Conservation (phyloP, 208 protist genomes). For the Crithidia fasciculata region DNA sequence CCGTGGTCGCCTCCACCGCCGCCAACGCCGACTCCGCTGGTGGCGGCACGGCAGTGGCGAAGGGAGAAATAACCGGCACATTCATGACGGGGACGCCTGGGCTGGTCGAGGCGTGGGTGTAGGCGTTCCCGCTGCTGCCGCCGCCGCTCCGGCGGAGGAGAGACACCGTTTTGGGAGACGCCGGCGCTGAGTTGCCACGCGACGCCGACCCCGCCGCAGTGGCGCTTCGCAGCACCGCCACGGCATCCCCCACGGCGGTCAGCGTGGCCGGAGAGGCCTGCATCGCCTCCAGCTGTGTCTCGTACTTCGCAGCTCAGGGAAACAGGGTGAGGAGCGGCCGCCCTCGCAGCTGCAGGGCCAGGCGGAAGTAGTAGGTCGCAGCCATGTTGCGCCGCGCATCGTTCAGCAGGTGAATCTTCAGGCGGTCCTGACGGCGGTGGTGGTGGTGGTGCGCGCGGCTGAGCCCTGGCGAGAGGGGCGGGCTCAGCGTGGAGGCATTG, state of each 20-base stretch:
- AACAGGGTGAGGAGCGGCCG: slow-evolving; percentile 37
- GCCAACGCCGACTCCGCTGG: neutral
- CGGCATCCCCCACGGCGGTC: neutral
- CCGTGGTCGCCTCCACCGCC: neutral
- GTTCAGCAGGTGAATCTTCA: slow-evolving; percentile 25
- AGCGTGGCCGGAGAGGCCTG: slow-evolving; percentile 14
- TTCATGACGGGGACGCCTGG: neutral
- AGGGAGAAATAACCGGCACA: slow-evolving; percentile 2
- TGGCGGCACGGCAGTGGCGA: neutral
- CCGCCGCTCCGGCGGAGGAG: neutral
- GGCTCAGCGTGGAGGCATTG: neutral
- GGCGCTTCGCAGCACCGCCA: slow-evolving; percentile 9
- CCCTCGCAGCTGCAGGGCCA: slow-evolving; percentile 45
- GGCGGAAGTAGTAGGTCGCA: slow-evolving; percentile 38
- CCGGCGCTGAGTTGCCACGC: neutral
- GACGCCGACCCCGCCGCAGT: neutral
- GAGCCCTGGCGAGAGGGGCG: neutral
- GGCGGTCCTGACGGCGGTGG: neutral
- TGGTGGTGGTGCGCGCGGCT: neutral
- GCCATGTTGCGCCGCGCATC: slow-evolving; percentile 34
- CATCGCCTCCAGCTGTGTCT: slow-evolving; percentile 23
- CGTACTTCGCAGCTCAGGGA: slow-evolving; percentile 37
- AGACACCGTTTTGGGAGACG: neutral
- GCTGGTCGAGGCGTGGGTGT: neutral
- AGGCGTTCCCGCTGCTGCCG: neutral